Evolutionary conservation across 192 early-diverging fungal species (phyloP), one percentile per base, ranked within the genome.

Genomic region (Physocladia obscura): DNA sequence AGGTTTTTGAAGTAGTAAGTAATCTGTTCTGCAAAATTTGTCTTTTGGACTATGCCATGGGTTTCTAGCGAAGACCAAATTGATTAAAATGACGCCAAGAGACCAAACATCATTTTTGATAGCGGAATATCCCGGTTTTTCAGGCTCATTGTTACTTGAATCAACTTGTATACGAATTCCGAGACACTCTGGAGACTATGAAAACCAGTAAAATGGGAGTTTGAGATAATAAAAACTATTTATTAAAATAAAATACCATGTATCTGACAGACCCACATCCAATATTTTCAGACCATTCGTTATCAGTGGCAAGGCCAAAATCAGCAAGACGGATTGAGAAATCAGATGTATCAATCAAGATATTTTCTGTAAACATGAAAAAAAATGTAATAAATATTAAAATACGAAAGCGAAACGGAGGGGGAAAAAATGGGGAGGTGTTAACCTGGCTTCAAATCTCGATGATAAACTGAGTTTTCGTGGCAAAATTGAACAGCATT

Each of bases 281-380:
- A 47, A 92, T 88, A 60, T 96, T 95, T 30, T 76, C 78, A 17
- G 88, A 92, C 77, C 79, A 83, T 2, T 73, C 69, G 39, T 92
- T 79, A 63, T 84, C 81, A 21, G 96, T 96, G n/a, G 93, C 91
- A n/a, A 98, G 84, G 4, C 95, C 95, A 86, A 98, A 98, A 80
- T 98, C 95, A 13, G 94, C 89, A 31, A 98, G 81, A 79, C 94
- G 93, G 4, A 78, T 48, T 3, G 50, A 90, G 70, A 27, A 80
- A 64, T 74, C 57, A 4, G 6, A 22, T 2, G 52, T 69, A 32
- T 54, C 34, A 15, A 57, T 39, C 27, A 38, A 89, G 19, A 95
- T 81, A 61, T 95, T 95, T 77, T 95, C 93, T 3, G 40, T 44
- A n/a, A 13, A n/a, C n/a, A n/a, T n/a, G n/a, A n/a, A n/a, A n/a